These are phyloP conservation scores for Metarhizium guizhouense DNA, from an alignment of 2,329 filamentous ascomycete species.

Conservation along the genomic window DNA sequence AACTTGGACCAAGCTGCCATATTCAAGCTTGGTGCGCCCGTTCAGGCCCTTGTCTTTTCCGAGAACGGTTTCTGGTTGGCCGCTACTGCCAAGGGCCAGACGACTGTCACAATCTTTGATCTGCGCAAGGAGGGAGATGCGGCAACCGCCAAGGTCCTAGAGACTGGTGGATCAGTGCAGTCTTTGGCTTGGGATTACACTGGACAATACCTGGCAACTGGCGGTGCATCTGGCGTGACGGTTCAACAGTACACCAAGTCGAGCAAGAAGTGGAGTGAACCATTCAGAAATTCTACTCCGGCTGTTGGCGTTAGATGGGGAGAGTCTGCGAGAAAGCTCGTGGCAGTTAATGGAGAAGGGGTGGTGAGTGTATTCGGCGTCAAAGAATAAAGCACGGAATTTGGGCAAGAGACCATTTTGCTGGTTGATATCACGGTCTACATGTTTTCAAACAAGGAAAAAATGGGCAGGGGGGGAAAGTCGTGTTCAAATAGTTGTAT, in stretches of 20 bases:
- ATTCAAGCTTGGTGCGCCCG: slow-evolving; percentile 59
- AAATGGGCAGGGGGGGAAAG: background rate
- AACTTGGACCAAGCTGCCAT: slow-evolving; percentile 67
- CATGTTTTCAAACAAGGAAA: background rate
- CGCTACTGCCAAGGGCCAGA: slow-evolving; percentile 67
- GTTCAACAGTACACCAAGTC: slow-evolving; percentile 87
- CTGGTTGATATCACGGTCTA: background rate
- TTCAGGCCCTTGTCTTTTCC: slow-evolving; percentile 75
- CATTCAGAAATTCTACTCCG: slow-evolving; percentile 65
- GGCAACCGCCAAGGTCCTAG: slow-evolving; percentile 72
- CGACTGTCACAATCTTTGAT: slow-evolving; percentile 79
- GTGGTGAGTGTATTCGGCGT: slow-evolving; percentile 60
- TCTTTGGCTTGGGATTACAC: slow-evolving; percentile 87
- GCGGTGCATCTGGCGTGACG: slow-evolving; percentile 69
- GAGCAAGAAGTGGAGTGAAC: slow-evolving; percentile 82
- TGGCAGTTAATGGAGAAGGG: slow-evolving; percentile 68
- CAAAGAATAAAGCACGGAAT: slow-evolving; percentile 29
- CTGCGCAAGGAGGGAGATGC: slow-evolving; percentile 83
- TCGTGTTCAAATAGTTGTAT: background rate
- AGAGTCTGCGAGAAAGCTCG: slow-evolving; percentile 59
- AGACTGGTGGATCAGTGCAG: slow-evolving; percentile 70
- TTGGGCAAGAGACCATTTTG: background rate
- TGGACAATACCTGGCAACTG: slow-evolving; percentile 82
- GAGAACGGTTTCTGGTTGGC: slow-evolving; percentile 98
- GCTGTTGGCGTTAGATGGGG: slow-evolving; percentile 74